phyloP scores from a whole-genome alignment of 2,329 filamentous ascomycete genomes.

The Trichoderma asperellum region DNA sequence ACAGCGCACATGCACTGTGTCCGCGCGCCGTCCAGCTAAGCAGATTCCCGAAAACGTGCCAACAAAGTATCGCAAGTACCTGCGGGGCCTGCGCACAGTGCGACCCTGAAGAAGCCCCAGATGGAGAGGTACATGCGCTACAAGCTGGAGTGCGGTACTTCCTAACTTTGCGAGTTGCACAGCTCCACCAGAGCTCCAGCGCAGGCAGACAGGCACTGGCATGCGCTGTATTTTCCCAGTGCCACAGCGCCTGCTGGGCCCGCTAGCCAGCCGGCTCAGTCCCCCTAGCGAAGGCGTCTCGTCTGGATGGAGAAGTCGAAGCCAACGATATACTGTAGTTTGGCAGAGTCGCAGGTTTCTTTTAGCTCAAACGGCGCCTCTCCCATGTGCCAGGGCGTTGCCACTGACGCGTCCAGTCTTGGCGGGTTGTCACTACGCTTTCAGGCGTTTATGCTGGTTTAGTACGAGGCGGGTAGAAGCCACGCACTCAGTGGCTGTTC shows the following conservation, averaged over 20 bases:
- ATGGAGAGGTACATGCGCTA: background rate
- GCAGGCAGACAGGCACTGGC: slow-evolving; percentile 4
- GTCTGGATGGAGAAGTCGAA: background rate
- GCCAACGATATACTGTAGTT: background rate
- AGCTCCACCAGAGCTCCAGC: background rate
- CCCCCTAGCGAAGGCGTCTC: background rate
- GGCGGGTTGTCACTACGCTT: background rate
- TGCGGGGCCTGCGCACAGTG: slow-evolving; percentile 8
- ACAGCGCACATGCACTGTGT: background rate
- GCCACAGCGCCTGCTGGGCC: slow-evolving; percentile 2
- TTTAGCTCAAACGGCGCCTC: background rate
- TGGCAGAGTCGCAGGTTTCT: background rate
- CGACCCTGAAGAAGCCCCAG: background rate
- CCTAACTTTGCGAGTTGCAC: background rate
- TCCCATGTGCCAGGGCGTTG: background rate
- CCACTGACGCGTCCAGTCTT: slow-evolving; percentile 5
- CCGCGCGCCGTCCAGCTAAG: background rate
- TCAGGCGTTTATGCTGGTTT: background rate
- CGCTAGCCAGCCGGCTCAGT: background rate
- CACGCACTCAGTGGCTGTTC: slow-evolving; percentile 7
- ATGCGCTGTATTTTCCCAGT: slow-evolving; percentile 15
- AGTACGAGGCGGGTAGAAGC: background rate
- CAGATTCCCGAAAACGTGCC: slow-evolving; percentile 14
- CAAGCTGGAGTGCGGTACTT: background rate
- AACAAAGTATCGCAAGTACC: background rate